A percentile compares a stretch with the other conserved stretches of the same genome.
Evolutionary conservation across 1,139 yeast species (phyloP).

Genomic region (Yamadazyma sp.): DNA sequence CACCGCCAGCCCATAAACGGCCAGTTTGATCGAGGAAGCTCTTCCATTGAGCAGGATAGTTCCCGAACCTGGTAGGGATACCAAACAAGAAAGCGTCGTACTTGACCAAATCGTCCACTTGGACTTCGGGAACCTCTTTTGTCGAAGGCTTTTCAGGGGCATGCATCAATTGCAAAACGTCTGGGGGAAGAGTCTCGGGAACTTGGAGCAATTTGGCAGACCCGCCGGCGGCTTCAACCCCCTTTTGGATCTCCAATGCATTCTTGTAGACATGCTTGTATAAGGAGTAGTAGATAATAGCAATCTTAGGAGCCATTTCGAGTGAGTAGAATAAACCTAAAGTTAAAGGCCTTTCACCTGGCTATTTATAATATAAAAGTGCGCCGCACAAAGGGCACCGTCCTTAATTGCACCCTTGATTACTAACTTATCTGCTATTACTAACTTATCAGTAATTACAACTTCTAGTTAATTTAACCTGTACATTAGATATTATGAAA

Average conservation of each 20-base stretch:
- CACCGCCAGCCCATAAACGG: conserved; percentile 50
- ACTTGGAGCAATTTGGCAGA: conserved; percentile 45
- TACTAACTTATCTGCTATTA: no score
- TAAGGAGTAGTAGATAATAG: conserved; percentile 58
- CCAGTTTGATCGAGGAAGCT: conserved; percentile 48
- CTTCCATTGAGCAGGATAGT: conserved; percentile 46
- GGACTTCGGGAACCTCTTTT: conserved; percentile 38
- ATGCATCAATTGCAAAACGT: conserved; percentile 38
- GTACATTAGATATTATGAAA: background rate
- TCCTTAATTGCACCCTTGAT: no score
- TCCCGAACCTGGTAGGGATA: conserved; percentile 53
- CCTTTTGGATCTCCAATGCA: conserved; percentile 46
- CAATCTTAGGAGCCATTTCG: conserved; percentile 27
- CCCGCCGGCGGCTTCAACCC: conserved; percentile 39
- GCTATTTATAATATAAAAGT: no score
- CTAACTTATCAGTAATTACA: no score
- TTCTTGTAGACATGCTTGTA: conserved; percentile 61
- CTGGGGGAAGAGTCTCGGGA: conserved; percentile 47
- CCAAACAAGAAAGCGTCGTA: conserved; percentile 54
- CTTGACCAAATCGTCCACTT: conserved; percentile 31
- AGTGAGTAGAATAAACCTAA: background rate
- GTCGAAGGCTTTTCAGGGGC: conserved; percentile 33
- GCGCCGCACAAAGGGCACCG: no score
- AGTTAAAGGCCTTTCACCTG: background rate
- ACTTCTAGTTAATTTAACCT: background rate